Evolutionary conservation across 495 filamentous ascomycete species (phyloP).

Genomic region (Daldinia decipiens): DNA sequence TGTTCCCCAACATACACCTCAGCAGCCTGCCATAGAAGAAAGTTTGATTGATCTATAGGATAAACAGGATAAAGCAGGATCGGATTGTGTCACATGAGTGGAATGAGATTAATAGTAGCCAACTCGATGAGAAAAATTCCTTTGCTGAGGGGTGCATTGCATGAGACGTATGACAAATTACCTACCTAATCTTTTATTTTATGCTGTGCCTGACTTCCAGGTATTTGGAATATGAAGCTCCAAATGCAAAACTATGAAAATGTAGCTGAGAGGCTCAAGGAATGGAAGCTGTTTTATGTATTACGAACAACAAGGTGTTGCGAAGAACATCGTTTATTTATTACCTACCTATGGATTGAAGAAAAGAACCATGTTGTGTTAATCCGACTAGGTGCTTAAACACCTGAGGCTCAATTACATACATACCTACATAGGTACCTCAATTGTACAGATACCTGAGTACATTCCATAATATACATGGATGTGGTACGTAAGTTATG

Average conservation of each 20-base stretch:
- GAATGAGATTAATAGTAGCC: slow-evolving; percentile 6
- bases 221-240: not conserved
- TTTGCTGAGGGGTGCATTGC: not conserved
- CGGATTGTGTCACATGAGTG: not conserved
- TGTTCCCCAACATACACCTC: slow-evolving; percentile 69
- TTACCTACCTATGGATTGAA: no score
- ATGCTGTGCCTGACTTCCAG: not conserved
- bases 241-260: not conserved
- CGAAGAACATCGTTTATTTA: no score
- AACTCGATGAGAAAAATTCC: not conserved
- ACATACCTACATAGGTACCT: no score
- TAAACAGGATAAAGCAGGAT: not conserved
- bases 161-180: not conserved
- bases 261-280: not conserved
- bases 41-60: slow-evolving; percentile 85
- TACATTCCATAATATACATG: no score
- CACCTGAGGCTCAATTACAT: no score
- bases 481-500: no score
- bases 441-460: no score
- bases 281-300: not conserved
- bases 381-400: no score
- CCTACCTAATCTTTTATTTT: not conserved
- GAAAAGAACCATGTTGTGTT: no score
- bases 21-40: slow-evolving; percentile 79
- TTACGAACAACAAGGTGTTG: not conserved